Evolutionary conservation across 2,329 filamentous ascomycete species (phyloP), one percentile per base, ranked within the genome.

Genomic region (Madurella mycetomatis): DNA sequence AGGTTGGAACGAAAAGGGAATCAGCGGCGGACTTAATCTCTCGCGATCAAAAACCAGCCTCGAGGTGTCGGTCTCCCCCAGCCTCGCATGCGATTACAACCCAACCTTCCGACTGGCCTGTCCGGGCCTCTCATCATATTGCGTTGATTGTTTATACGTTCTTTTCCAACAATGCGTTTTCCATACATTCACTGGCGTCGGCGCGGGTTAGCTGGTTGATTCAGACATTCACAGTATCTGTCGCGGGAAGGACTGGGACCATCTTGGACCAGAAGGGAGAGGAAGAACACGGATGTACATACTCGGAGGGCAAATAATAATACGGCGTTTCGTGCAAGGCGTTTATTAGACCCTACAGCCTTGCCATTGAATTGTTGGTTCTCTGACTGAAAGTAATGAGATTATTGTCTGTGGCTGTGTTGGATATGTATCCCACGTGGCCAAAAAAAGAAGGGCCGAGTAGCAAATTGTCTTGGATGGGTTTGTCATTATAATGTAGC

Each of bases 121-220:
- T 25, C 25, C 7, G 7, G 25, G 4, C 25, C 25, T 25, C 7
- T 25, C 25, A 7, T 25, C 7, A 25, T 25, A 3, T 7, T 25
- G 7, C 25, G 25, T 25, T 25, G 7, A 4, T 25, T 25, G 25
- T 25, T 25, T 25, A 25, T 25, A 7, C 25, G 25, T 17, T 39
- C 34, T 50, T 32, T 17, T 30, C 8, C 11, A 9, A 9, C 17
- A 4, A 39, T 9, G 16, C 9, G 13, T 40, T 13, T 13, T 13
- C 44, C 4, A 12, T 30, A 32, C 18, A 43, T 11, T n/a, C 42
- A 41, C 41, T 11, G 53, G 53, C 44, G 49, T 55, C 17, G 15
- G 48, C 25, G 41, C 41, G 40, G 13, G 41, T 37, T 55, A 19
- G n/a, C 25, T 25, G 25, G 11, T 17, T 40, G 37, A n/a, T 49